Base-by-base conservation (phyloP, 305 asterid species). In the Fraxinus sp. region DNA sequence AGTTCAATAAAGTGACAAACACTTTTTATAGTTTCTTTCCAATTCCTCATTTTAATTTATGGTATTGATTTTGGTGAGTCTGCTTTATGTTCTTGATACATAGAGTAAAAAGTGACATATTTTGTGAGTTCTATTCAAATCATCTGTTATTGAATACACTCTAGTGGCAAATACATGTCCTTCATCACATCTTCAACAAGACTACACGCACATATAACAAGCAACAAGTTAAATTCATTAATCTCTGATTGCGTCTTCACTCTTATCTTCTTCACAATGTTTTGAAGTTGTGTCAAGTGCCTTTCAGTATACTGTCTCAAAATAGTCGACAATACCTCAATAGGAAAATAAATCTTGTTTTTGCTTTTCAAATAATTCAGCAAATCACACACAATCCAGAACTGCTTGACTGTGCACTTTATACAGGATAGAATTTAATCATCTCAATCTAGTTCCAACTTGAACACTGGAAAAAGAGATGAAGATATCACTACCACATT, bases 181-280 rank as follows among this genome's bases (percentile, higher is more conserved):
- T 35, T 35, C 36, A 33, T 33, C 36, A 39, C 98, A 57, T 92
- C 97, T 89, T 92, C 95, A 76, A 91, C 97, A 52, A 95, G 96
- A 64, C 91, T 70, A 77, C 99, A 95, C 89, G 84, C 98, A 91
- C 86, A 95, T 85, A 78, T 97, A 93, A 88, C 98, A 74, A 95
- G 80, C 78, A 95, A 88, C 77, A 95, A 35, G 82, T 94, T 95
- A 81, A 95, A 90, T 10, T 98, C 97, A 16, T 91, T 81, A 70
- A 89, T 89, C 86, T 95, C 98, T 0, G 98, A 97, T 71, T 94
- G 98, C 4, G 93, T 91, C 88, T 94, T 94, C 90, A 93, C 97
- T 81, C 96, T 86, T 79, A 93, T 90, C 90, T 90, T 94, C 90
- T 84, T 92, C 0, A 96, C 93, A 83, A 94, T 92, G 84, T 95